Base-by-base conservation (phyloP, 306 rosid genomes). In the Lathyrus oleraceus region DNA sequence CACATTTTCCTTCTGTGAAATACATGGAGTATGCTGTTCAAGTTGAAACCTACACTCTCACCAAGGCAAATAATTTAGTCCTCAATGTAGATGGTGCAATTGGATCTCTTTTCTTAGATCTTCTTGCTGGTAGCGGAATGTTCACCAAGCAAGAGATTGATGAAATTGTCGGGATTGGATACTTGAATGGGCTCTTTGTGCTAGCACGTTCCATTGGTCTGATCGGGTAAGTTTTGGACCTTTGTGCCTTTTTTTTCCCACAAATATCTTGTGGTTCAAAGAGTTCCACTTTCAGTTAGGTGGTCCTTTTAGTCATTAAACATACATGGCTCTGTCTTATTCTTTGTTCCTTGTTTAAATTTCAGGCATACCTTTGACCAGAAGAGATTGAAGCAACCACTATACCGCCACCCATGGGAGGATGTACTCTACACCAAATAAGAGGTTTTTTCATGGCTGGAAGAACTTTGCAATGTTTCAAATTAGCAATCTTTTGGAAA, bases 401-500 rank as follows among this genome's bases (percentile, higher is more conserved):
- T 95, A 21, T 91, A 95, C 92, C 99, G 97, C 70, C 97, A 95
- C 82, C 99, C 97, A 69, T 91, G 96, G 99, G 99, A 95, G 82
- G 97, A 91, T 72, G 96, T 89, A 81, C 99, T 95, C 62, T 95
- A 95, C 88, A 86, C 99, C 72, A 95, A 91, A 85, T 95, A 91
- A 95, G 69, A 35, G 65, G 69, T 13, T 72, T 54, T 52, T 7
- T 4, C 15, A 49, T 60, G 36, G 73, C 76, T 27, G 54, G 61
- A 43, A 75, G 74, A 38, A 59, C 59, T 6, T 71, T 43, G 61
- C 12, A 66, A 36, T 23, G 69, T 73, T 67, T 65, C 72, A 27
- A 60, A 71, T 42, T 17, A 57, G 71, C 78, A 72, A 61, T 65
- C 71, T 57, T 51, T 64, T 20, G 56, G 35, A 67, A 74, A 60